Evolutionary conservation across 1,139 yeast species (phyloP).

Genomic region (Tardiomyces blankii): DNA sequence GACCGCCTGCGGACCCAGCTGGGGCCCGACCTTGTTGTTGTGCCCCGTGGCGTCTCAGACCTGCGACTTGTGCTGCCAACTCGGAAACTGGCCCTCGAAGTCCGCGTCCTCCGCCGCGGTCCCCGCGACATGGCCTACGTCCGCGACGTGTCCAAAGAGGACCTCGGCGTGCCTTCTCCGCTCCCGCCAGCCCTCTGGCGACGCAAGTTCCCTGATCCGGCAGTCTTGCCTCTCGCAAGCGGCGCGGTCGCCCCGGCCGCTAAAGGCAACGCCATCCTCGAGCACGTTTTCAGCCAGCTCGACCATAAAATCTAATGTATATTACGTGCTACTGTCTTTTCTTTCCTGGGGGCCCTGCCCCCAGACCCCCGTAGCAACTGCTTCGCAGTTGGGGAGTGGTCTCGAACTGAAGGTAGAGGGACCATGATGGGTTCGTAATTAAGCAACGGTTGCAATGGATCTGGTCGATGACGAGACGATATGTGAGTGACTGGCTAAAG

Average conservation of each 20-base stretch:
- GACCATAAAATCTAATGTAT: background rate
- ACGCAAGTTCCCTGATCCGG: slow-evolving; percentile 1
- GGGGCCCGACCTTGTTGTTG: slow-evolving; percentile 2
- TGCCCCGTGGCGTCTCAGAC: slow-evolving; percentile 11
- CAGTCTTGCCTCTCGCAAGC: slow-evolving; percentile 17
- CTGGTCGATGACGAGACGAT: too few relatives aligned
- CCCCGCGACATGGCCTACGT: slow-evolving; percentile 6
- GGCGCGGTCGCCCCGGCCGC: slow-evolving; percentile 19
- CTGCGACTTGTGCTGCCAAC: slow-evolving; percentile 1
- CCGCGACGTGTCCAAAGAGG: slow-evolving; percentile 2
- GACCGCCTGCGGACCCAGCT: background rate
- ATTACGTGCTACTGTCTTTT: background rate
- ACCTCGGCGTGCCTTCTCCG: background rate
- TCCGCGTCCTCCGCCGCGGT: slow-evolving; percentile 4
- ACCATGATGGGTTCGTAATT: too few relatives aligned
- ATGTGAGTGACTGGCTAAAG: too few relatives aligned
- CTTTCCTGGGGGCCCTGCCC: too few relatives aligned
- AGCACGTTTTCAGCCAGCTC: background rate
- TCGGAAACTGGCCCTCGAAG: slow-evolving; percentile 2
- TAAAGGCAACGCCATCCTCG: slow-evolving; percentile 1
- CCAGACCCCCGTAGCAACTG: too few relatives aligned
- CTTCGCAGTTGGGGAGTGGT: too few relatives aligned
- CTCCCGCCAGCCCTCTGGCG: background rate
- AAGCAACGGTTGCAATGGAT: too few relatives aligned
- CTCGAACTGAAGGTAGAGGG: too few relatives aligned